These are phyloP conservation scores for Pseudogymnoascus sp. DNA, from an alignment of 2,329 filamentous ascomycete genomes.

Conservation along the genomic window DNA sequence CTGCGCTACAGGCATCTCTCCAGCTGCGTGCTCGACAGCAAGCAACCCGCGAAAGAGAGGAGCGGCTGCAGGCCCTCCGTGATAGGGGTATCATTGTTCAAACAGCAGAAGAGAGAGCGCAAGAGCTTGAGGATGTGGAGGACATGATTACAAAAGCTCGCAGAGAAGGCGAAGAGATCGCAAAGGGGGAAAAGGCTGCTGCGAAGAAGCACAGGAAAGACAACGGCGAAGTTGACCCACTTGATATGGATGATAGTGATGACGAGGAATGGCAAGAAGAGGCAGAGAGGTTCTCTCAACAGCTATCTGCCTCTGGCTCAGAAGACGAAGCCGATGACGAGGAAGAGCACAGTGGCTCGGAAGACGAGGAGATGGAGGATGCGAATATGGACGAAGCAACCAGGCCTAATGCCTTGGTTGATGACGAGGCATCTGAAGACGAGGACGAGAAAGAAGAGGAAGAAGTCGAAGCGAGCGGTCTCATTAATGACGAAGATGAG, in stretches of 20 bases:
- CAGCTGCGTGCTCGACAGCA: conserved; percentile 71
- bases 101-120: conserved; percentile 79
- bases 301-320: conserved; percentile 39
- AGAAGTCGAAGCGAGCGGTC: conserved; percentile 15
- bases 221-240: conserved; percentile 36
- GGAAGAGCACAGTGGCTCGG: conserved; percentile 35
- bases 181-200: conserved; percentile 67
- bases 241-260: conserved; percentile 46
- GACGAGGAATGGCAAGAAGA: conserved; percentile 49
- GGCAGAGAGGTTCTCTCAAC: conserved; percentile 36
- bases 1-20: conserved; percentile 63
- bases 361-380: conserved; percentile 39
- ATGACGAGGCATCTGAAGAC: conserved; percentile 34
- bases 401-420: conserved; percentile 26
- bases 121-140: conserved; percentile 76
- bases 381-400: conserved; percentile 31
- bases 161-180: conserved; percentile 71
- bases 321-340: conserved; percentile 30
- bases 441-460: conserved; percentile 34
- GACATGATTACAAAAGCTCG: conserved; percentile 81
- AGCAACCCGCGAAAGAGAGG: conserved; percentile 68
- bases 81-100: conserved; percentile 76
- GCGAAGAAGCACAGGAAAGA: conserved; percentile 57
- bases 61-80: conserved; percentile 68
- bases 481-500: conserved; percentile 30